Base-by-base conservation (phyloP, 805 yeast genomes). In the Ogataea philodendri region DNA sequence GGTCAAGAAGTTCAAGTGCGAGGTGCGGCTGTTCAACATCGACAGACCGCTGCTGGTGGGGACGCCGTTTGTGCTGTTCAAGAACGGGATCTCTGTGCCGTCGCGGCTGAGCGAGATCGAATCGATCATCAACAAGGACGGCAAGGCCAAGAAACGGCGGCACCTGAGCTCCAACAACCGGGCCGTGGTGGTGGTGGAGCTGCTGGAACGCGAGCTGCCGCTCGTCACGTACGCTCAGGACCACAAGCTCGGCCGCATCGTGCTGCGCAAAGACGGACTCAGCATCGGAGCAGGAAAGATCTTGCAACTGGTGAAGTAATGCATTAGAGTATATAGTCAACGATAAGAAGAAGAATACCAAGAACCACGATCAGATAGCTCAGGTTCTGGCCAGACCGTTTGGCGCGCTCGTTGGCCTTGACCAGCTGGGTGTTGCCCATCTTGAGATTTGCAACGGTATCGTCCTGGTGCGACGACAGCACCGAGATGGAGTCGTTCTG, bases 1-100 rank as follows among this genome's bases (percentile, higher is more conserved):
- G 13, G 66, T 69, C 2, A 69, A 67, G 32, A 67, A 64, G 32
- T 71, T 77, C 44, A 60, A 60, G n/a, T 76, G 83, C 28, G 74
- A 78, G 36, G 55, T 86, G 26, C 64, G 70, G 25, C 65, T 81
- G 5, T 90, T 90, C 47, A 82, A 82, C 38, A 55, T 78, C 50
- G 69, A 69, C 22, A 70, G 84, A 45, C 96, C 96, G 1, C 60
- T 88, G 29, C 62, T 88, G 25, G 78, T 81, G 9, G 96, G 97
- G 6, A 71, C 94, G 0, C 81, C 89, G 25, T 70, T 87, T 45
- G 74, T 86, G 25, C 57, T 86, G 34, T 87, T 88, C 60, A 71
- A 89, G 42, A 88, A 89, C 44, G 79, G 85, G 39, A 70, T 77
- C 16, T 77, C 81, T 26, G 74, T 76, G 26, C 85, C 93, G 2